Conservation (phyloP, 2,329 filamentous ascomycete genomes). For the Apiospora pterosperma region DNA sequence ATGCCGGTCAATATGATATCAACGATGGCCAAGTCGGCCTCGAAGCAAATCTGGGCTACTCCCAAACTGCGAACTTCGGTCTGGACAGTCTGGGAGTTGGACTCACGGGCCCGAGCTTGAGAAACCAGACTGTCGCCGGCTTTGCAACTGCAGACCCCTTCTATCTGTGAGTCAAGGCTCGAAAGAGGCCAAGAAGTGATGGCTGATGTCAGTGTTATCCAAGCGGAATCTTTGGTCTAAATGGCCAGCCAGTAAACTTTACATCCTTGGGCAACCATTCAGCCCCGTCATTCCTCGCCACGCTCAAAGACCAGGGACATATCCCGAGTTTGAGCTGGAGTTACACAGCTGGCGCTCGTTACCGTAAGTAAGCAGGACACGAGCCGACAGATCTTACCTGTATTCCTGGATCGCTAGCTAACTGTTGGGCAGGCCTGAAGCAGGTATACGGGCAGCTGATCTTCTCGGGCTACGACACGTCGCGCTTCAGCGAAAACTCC, state of each 20-base stretch:
- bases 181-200: background rate
- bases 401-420: background rate
- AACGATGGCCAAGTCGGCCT: conserved; percentile 33
- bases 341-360: conserved; percentile 38
- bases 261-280: conserved; percentile 32
- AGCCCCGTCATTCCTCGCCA: conserved; percentile 31
- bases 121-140: conserved; percentile 29
- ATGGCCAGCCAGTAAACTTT: conserved; percentile 35
- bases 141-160: conserved; percentile 32
- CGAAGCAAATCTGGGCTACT: conserved; percentile 35
- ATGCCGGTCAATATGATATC: conserved; percentile 29
- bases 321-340: conserved; percentile 40
- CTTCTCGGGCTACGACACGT: conserved; percentile 38
- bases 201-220: conserved; percentile 7
- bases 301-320: conserved; percentile 30
- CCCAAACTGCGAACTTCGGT: conserved; percentile 22
- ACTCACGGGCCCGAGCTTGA: conserved; percentile 27
- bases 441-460: conserved; percentile 35
- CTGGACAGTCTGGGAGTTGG: conserved; percentile 27
- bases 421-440: conserved; percentile 25
- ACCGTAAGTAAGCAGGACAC: conserved; percentile 27
- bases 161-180: conserved; percentile 28
- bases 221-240: conserved; percentile 36
- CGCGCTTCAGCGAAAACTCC: conserved; percentile 33
- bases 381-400: background rate